These are phyloP conservation scores for Alternaria triticimaculans DNA, from an alignment of 2,329 filamentous ascomycete species.

Conservation along the genomic window DNA sequence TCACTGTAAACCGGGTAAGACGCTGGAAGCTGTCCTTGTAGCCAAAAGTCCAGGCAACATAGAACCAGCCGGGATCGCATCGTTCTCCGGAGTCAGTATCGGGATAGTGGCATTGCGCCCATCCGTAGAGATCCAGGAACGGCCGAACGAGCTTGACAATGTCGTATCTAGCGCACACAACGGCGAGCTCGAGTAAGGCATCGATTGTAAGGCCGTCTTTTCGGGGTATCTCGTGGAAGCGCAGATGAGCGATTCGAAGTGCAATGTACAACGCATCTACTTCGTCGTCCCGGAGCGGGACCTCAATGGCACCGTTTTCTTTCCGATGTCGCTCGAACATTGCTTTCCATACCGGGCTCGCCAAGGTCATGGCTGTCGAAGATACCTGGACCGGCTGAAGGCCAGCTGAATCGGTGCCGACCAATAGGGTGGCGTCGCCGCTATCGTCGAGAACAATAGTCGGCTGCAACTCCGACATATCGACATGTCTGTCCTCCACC, in stretches of 20 bases:
- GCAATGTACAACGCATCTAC: conserved; percentile 10
- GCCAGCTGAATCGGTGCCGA: conserved; percentile 9
- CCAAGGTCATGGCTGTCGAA: conserved; percentile 17
- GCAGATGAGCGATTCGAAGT: conserved; percentile 11
- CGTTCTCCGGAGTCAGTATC: conserved; percentile 1
- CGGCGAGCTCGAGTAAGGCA: conserved; percentile 30
- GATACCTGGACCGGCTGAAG: conserved; percentile 20
- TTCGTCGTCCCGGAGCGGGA: conserved; percentile 27
- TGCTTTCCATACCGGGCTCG: conserved; percentile 27
- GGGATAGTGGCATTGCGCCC: conserved; percentile 13
- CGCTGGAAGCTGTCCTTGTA: conserved; percentile 18
- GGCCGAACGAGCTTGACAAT: conserved; percentile 31
- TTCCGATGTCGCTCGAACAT: conserved; percentile 22
- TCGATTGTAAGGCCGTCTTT: conserved; percentile 21
- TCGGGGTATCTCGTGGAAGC: conserved; percentile 9
- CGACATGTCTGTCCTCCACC: conserved; percentile 1
- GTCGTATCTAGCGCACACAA: conserved; percentile 43
- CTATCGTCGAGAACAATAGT: conserved; percentile 12
- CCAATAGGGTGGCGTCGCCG: conserved; percentile 13
- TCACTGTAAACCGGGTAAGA: conserved; percentile 10
- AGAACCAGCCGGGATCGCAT: conserved; percentile 16
- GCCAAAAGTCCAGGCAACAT: conserved; percentile 24
- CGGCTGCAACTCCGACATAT: conserved; percentile 6
- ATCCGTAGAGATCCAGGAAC: conserved; percentile 18
- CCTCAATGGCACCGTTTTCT: conserved; percentile 22